These are phyloP conservation scores for Phytophthora chlamydospora DNA, from an alignment of 352 stramenopile genomes.

Conservation along the genomic window DNA sequence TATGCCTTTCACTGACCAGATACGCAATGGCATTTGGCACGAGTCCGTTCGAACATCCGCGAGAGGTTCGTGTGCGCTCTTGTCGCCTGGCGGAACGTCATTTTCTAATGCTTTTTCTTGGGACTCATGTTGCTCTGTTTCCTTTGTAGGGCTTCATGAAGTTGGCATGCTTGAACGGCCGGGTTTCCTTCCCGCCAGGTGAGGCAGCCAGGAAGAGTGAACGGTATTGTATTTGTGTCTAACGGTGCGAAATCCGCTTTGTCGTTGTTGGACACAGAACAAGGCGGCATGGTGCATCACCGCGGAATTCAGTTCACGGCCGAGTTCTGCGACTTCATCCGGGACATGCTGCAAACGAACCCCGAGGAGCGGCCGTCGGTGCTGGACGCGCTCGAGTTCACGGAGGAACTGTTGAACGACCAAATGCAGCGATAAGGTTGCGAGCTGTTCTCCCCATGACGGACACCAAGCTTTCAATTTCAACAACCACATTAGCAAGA, in stretches of 20 bases:
- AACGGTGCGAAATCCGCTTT: neutral
- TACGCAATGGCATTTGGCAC: constrained; percentile 88
- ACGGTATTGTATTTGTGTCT: neutral
- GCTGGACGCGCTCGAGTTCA: constrained; percentile 83
- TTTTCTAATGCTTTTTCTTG: neutral
- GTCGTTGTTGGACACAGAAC: constrained; percentile 35
- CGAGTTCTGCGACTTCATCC: constrained; percentile 90
- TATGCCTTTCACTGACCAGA: constrained; percentile 25
- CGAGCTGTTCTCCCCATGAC: constrained; percentile 2
- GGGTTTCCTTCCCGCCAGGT: constrained; percentile 78
- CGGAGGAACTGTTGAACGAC: constrained; percentile 76
- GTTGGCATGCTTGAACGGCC: constrained; percentile 79
- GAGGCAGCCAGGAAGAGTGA: neutral
- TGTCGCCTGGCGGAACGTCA: too few relatives aligned
- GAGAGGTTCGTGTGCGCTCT: constrained; percentile 44
- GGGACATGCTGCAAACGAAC: constrained; percentile 87
- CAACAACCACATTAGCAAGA: constrained; percentile 1
- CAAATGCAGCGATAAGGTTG: constrained; percentile 56
- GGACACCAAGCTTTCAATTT: constrained; percentile 11
- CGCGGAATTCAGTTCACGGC: constrained; percentile 69
- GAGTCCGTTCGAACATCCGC: constrained; percentile 81
- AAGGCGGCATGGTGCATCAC: constrained; percentile 69
- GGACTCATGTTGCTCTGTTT: constrained; percentile 1
- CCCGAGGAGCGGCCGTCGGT: constrained; percentile 81
- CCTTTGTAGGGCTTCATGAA: constrained; percentile 80